Percentiles rank a stretch among this genome's conserved stretches.
Evolutionary conservation across 2,329 filamentous ascomycete species (phyloP).

Genomic region (Monilinia fructicola): DNA sequence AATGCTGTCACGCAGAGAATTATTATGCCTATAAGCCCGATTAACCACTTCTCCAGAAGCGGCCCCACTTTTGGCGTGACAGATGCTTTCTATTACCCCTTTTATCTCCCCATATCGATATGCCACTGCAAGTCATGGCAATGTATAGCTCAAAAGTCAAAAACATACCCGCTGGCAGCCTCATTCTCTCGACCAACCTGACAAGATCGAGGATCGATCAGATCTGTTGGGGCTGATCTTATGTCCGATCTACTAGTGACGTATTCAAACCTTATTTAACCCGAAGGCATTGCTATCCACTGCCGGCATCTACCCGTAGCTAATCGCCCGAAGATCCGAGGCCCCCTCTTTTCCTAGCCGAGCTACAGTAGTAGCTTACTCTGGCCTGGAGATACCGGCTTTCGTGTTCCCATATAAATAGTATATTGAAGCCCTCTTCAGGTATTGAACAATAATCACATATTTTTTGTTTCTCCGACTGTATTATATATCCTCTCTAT

Average conservation of each 20-base stretch:
- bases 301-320: neutral
- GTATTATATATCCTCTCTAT: too few relatives aligned
- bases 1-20: too few relatives aligned
- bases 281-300: neutral
- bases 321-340: neutral
- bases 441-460: neutral
- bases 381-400: neutral
- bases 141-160: neutral
- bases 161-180: neutral
- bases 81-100: neutral
- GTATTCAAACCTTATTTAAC: neutral
- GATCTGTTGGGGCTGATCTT: neutral
- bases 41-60: too few relatives aligned
- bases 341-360: neutral
- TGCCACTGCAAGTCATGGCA: neutral
- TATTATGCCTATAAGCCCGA: too few relatives aligned
- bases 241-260: neutral
- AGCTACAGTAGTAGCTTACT: neutral
- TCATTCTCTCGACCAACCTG: neutral
- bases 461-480: neutral
- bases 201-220: neutral
- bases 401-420: neutral
- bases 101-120: neutral
- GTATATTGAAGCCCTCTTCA: neutral
- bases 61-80: too few relatives aligned